These are phyloP conservation scores for Piromyces finnis DNA, from an alignment of 192 early-diverging fungal genomes.

Conservation along the genomic window DNA sequence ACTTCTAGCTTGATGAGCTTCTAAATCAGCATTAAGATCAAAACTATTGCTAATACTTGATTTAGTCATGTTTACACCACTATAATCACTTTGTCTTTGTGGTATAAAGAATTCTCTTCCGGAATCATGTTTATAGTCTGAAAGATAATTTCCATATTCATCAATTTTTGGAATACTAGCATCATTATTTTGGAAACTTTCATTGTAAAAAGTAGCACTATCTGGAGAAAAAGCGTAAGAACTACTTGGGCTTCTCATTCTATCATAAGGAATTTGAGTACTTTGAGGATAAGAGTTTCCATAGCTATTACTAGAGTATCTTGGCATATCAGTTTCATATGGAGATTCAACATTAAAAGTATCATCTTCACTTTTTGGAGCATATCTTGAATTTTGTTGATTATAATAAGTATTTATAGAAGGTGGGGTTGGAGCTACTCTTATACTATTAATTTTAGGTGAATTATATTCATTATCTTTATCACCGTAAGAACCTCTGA, in stretches of 20 bases:
- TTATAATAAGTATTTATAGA: neutral
- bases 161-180: too few species aligned
- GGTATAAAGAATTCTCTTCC: neutral
- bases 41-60: neutral
- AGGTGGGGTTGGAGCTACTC: neutral
- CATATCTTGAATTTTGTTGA: neutral
- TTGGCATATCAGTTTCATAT: neutral
- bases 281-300: neutral
- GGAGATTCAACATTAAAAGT: neutral
- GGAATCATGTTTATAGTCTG: neutral
- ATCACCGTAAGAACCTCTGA: neutral
- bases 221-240: neutral
- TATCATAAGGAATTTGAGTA: neutral
- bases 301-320: neutral
- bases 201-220: neutral
- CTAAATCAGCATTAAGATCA: neutral
- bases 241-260: neutral
- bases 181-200: neutral
- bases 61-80: neutral
- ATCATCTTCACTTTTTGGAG: neutral
- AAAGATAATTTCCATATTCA: neutral
- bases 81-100: neutral
- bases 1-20: neutral
- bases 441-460: neutral
- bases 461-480: neutral